Evolutionary conservation across 1,284 basidiomycete species (phyloP).

Genomic region (Hemileia vastatrix): DNA sequence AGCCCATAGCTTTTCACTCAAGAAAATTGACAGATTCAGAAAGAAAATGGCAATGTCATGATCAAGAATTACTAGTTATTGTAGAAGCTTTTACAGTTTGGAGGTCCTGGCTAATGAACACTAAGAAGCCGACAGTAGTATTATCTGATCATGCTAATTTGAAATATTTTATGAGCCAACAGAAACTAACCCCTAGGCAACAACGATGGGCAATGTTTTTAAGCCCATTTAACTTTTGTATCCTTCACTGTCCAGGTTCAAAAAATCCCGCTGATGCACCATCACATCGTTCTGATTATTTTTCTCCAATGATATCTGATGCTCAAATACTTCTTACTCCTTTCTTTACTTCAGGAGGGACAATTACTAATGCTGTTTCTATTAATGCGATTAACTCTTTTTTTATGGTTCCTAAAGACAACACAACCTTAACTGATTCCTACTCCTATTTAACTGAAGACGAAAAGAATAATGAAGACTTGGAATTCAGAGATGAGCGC

Average conservation of each 20-base stretch:
- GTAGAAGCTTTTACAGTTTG: conserved; percentile 3
- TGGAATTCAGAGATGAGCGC: neutral
- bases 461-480: neutral
- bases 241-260: neutral
- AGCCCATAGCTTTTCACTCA: conserved; percentile 16
- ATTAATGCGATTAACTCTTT: neutral
- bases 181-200: neutral
- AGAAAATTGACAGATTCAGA: conserved; percentile 12
- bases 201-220: neutral
- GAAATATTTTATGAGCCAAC: neutral
- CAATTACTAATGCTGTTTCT: too few species aligned
- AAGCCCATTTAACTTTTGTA: neutral
- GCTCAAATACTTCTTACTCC: neutral
- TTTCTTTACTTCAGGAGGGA: neutral
- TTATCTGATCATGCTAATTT: conserved; percentile 8
- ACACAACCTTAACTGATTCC: too few species aligned
- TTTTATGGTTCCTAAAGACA: too few species aligned
- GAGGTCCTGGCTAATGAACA: conserved; percentile 2
- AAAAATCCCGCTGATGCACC: conserved; percentile 1
- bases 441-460: neutral
- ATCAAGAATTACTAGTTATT: conserved; percentile 1
- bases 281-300: neutral
- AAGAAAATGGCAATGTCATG: conserved; percentile 1
- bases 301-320: neutral
- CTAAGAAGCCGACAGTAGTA: neutral